phyloP scores from a whole-genome alignment of 495 filamentous ascomycete genomes.

The Aspergillus conjunctus region DNA sequence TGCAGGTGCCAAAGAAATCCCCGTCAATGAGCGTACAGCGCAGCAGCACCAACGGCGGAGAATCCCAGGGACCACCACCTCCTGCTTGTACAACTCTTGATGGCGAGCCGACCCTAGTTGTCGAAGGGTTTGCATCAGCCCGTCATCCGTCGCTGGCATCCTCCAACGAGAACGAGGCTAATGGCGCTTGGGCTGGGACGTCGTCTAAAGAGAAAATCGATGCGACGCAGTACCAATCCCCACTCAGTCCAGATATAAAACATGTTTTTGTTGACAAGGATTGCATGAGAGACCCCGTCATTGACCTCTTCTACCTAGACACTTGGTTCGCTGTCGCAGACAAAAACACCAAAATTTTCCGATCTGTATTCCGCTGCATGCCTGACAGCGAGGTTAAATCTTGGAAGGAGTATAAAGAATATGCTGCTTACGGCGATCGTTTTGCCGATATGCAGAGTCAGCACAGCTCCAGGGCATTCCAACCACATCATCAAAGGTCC shows the following conservation, averaged over 20 bases:
- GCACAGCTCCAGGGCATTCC: conserved; percentile 41
- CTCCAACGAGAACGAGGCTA: conserved; percentile 78
- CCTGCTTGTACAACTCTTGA: conserved; percentile 48
- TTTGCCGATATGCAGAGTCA: conserved; percentile 73
- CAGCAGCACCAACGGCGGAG: conserved; percentile 30
- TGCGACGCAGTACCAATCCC: conserved; percentile 49
- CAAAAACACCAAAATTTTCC: conserved; percentile 92
- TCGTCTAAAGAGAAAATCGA: conserved; percentile 46
- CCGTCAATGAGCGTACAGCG: conserved; percentile 26
- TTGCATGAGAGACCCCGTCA: conserved; percentile 82
- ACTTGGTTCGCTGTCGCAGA: conserved; percentile 86
- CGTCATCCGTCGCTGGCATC: conserved; percentile 66
- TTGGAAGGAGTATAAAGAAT: conserved; percentile 95
- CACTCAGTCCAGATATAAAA: conserved; percentile 66
- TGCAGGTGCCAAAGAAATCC: conserved; percentile 49
- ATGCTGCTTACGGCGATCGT: conserved; percentile 71
- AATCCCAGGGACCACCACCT: conserved; percentile 45
- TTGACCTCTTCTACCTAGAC: conserved; percentile 80
- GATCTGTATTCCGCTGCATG: conserved; percentile 94
- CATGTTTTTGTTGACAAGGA: conserved; percentile 64
- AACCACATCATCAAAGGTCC: conserved; percentile 38
- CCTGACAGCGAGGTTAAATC: conserved; percentile 91
- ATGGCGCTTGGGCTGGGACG: conserved; percentile 55
- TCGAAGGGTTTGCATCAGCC: conserved; percentile 43
- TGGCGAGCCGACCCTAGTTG: conserved; percentile 22